A percentile compares a stretch with the other conserved stretches of the same genome.
These are phyloP conservation scores for Taphrina populina DNA, from an alignment of 1,139 yeast species.

Conservation along the genomic window DNA sequence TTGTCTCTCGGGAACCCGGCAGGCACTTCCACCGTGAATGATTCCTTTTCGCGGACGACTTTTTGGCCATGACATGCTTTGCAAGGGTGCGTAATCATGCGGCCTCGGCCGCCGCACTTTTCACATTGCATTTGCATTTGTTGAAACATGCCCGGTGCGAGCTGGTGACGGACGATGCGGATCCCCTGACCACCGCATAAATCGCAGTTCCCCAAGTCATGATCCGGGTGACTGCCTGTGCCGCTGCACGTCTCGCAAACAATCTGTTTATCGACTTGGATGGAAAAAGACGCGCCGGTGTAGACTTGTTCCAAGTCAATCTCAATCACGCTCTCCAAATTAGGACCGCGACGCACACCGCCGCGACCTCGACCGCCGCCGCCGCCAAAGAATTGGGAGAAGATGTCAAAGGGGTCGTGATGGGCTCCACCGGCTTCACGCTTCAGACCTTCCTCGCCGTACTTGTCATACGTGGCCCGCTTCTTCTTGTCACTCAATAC, in stretches of 20 bases:
- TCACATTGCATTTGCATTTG: conserved; percentile 78
- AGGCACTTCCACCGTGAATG: conserved; percentile 60
- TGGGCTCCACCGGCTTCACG: conserved; percentile 48
- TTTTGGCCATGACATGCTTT: conserved; percentile 68
- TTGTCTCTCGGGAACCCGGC: conserved; percentile 70
- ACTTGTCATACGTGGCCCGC: conserved; percentile 68
- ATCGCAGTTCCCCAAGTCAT: conserved; percentile 61
- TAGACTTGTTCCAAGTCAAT: conserved; percentile 66
- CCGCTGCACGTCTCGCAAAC: conserved; percentile 78
- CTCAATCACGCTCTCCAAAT: conserved; percentile 58
- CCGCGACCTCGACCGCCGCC: conserved; percentile 46
- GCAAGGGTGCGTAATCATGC: conserved; percentile 63
- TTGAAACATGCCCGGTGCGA: conserved; percentile 90
- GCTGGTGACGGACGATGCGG: conserved; percentile 63
- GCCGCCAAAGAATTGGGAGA: conserved; percentile 74
- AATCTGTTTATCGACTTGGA: conserved; percentile 68
- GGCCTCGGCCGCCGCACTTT: conserved; percentile 75
- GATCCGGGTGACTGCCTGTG: conserved; percentile 72
- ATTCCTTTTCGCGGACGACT: conserved; percentile 57
- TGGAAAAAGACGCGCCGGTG: conserved; percentile 62
- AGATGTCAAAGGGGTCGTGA: conserved; percentile 68
- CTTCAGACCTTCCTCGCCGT: conserved; percentile 77
- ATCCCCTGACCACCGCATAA: conserved; percentile 77
- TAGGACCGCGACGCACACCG: conserved; percentile 60
- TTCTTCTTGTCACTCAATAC: conserved; percentile 75